Percentiles rank a stretch among this genome's conserved stretches.
phyloP scores from a whole-genome alignment of 352 stramenopile genomes.

The Globisporangium canariense region DNA sequence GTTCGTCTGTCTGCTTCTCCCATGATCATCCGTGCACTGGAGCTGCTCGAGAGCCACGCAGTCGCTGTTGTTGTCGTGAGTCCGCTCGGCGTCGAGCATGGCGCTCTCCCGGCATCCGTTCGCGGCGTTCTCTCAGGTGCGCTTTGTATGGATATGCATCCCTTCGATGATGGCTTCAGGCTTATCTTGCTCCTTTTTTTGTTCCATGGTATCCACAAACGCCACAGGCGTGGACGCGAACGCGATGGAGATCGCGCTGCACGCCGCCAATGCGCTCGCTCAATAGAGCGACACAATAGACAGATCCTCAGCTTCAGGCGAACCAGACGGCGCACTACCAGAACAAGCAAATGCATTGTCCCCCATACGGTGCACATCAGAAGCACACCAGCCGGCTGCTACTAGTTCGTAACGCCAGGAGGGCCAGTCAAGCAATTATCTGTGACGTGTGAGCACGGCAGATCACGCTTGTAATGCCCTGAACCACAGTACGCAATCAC shows the following conservation, averaged over 20 bases:
- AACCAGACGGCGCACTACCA: background rate
- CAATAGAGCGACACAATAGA: background rate
- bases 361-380: slow-evolving; percentile 1
- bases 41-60: slow-evolving; percentile 22
- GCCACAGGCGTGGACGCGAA: background rate
- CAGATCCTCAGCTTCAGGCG: background rate
- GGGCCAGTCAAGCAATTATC: too few relatives aligned
- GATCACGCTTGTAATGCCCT: too few relatives aligned
- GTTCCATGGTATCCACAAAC: background rate
- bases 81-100: slow-evolving; percentile 29
- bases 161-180: background rate
- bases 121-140: slow-evolving; percentile 35
- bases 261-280: slow-evolving; percentile 4
- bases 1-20: slow-evolving; percentile 32
- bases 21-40: slow-evolving; percentile 27
- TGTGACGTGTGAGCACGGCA: background rate
- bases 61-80: slow-evolving; percentile 29
- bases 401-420: background rate
- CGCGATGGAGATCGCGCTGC: slow-evolving; percentile 4
- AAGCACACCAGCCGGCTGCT: too few relatives aligned
- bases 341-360: background rate
- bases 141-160: background rate
- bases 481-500: background rate
- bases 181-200: background rate
- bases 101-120: slow-evolving; percentile 26